These are phyloP conservation scores for Handroanthus guayacan DNA, from an alignment of 257 asterid species.

Conservation along the genomic window DNA sequence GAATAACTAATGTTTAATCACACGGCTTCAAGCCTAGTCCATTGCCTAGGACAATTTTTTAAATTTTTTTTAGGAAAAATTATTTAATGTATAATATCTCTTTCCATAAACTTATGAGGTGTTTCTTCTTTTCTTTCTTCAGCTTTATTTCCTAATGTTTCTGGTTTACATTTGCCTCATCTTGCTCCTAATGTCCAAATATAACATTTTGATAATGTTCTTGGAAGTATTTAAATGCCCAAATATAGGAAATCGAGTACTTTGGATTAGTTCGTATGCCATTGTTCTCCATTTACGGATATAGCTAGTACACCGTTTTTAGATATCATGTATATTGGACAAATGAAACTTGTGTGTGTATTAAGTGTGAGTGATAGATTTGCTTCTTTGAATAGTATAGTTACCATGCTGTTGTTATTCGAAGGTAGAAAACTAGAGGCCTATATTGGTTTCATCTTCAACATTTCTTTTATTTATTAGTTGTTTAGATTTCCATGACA, in stretches of 20 bases:
- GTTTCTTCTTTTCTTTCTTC: conserved; percentile 3
- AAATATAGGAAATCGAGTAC: no score
- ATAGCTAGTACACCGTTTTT: neutral
- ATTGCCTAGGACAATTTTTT: neutral
- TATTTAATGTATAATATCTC: neutral
- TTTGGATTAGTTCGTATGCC: conserved; percentile 9
- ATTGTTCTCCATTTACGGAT: conserved; percentile 1
- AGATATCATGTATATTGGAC: conserved; percentile 16
- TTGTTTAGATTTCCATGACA: neutral
- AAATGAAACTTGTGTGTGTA: neutral
- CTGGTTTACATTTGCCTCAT: neutral
- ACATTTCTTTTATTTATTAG: conserved; percentile 7
- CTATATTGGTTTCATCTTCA: neutral
- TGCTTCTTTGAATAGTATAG: conserved; percentile 1
- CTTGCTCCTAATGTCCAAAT: neutral
- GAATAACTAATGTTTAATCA: neutral
- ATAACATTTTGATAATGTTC: no score
- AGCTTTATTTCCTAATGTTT: conserved; percentile 3
- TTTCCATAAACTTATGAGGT: neutral
- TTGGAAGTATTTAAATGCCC: no score
- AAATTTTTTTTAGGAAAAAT: neutral
- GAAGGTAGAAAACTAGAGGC: neutral
- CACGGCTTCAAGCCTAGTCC: conserved; percentile 3
- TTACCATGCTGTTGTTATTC: neutral
- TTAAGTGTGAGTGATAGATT: conserved; percentile 2